Percentiles rank a stretch among this genome's conserved stretches.
These are phyloP conservation scores for Penicillium coffeae DNA, from an alignment of 495 filamentous ascomycete species.

Conservation along the genomic window DNA sequence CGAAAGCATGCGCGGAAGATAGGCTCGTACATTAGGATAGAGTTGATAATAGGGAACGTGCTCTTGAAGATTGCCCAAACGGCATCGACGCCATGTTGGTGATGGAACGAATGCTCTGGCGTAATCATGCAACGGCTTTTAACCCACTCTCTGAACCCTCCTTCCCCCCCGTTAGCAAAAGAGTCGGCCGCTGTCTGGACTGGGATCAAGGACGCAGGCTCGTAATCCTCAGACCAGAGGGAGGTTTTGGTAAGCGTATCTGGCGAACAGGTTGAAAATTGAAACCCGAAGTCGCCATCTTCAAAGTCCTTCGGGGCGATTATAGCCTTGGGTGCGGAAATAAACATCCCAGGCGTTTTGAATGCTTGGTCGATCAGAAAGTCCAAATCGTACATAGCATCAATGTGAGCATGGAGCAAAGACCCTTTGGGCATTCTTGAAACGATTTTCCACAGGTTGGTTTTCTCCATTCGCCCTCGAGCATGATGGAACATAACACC, in stretches of 20 bases:
- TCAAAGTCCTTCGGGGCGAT: conserved; percentile 41
- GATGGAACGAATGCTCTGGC: conserved; percentile 66
- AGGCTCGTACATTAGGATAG: conserved; percentile 83
- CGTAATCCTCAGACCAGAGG: conserved; percentile 65
- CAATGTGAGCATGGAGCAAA: conserved; percentile 81
- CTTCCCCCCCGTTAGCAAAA: conserved; percentile 66
- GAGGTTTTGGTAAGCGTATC: conserved; percentile 19
- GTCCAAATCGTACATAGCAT: conserved; percentile 85
- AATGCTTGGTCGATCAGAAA: conserved; percentile 70
- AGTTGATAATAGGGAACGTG: conserved; percentile 65
- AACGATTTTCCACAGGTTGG: conserved; percentile 81
- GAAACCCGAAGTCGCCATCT: conserved; percentile 47
- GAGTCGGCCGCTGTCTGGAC: conserved; percentile 61
- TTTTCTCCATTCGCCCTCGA: conserved; percentile 73
- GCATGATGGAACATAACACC: conserved; percentile 87
- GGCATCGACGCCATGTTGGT: conserved; percentile 73
- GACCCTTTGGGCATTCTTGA: conserved; percentile 86
- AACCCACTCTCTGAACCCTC: conserved; percentile 77
- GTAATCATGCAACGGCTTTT: conserved; percentile 65
- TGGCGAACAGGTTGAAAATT: conserved; percentile 33
- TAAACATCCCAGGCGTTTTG: conserved; percentile 68
- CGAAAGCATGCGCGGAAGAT: conserved; percentile 76
- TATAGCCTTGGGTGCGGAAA: conserved; percentile 55
- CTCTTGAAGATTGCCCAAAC: conserved; percentile 76
- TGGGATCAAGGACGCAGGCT: conserved; percentile 49